phyloP scores from a whole-genome alignment of 2,329 filamentous ascomycete genomes.

The Phyllosticta citrichinensis region DNA sequence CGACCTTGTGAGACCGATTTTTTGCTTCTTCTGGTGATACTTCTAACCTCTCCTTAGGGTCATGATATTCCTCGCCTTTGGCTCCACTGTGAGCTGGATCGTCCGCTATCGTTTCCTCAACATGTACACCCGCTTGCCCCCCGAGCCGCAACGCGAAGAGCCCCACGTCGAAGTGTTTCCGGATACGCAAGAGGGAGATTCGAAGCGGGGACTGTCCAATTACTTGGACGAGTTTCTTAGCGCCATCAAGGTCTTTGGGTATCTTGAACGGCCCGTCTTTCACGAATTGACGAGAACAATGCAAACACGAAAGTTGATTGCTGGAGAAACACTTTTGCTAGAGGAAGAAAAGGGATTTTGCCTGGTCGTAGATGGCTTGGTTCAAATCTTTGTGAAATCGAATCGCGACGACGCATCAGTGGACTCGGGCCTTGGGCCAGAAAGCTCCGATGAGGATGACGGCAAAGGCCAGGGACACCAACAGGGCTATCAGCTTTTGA shows the following conservation, averaged over 20 bases:
- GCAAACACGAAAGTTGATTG: conserved; percentile 94
- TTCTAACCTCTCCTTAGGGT: conserved; percentile 36
- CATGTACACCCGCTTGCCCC: conserved; percentile 89
- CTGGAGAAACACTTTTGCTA: conserved; percentile 85
- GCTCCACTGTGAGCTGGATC: conserved; percentile 86
- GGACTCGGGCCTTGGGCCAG: conserved; percentile 14
- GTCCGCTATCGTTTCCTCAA: conserved; percentile 92
- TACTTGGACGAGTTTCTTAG: conserved; percentile 97
- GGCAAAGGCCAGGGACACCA: conserved; percentile 46
- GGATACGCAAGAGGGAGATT: conserved; percentile 79
- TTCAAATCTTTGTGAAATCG: conserved; percentile 98
- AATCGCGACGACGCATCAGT: conserved; percentile 41
- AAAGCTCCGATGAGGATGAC: conserved; percentile 28
- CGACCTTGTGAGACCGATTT: conserved; percentile 61
- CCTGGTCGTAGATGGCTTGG: conserved; percentile 87
- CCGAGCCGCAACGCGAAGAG: conserved; percentile 91
- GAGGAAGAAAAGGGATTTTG: conserved; percentile 99
- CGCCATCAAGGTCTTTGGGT: conserved; percentile 98
- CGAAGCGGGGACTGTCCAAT: conserved; percentile 85
- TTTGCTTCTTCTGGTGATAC: neutral
- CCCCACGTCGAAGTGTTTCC: conserved; percentile 92
- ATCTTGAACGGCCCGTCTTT: conserved; percentile 90
- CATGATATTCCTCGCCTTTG: conserved; percentile 62
- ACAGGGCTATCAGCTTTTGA: conserved; percentile 87
- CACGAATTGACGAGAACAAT: conserved; percentile 96